Evolutionary conservation across 2,329 filamentous ascomycete species (phyloP).

Genomic region (Cladosporium oxysporum): DNA sequence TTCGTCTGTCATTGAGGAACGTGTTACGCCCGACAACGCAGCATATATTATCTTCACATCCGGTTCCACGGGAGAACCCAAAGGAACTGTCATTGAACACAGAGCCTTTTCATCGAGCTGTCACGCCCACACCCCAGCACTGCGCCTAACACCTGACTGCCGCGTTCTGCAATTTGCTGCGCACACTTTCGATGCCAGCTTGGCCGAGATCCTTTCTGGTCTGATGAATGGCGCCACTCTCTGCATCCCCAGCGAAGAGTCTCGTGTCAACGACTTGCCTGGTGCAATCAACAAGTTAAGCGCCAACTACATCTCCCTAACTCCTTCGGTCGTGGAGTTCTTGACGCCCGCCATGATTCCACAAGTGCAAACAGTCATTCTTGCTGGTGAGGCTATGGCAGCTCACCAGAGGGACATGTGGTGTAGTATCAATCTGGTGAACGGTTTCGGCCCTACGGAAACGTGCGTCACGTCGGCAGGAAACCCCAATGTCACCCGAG

Average conservation of each 20-base stretch:
- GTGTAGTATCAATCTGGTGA: constrained; percentile 11
- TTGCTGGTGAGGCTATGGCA: constrained; percentile 18
- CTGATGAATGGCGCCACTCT: constrained; percentile 26
- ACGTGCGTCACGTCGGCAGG: constrained; percentile 7
- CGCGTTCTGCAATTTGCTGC: constrained; percentile 23
- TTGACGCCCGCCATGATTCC: constrained; percentile 20
- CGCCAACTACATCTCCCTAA: constrained; percentile 19
- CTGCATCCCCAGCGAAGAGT: constrained; percentile 27
- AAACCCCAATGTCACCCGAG: constrained; percentile 12
- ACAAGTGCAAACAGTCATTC: constrained; percentile 12
- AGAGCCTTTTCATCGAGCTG: constrained; percentile 12
- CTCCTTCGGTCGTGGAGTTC: constrained; percentile 18
- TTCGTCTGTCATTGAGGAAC: not conserved
- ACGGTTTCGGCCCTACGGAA: constrained; percentile 23
- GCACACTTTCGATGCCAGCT: constrained; percentile 22
- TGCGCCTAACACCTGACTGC: constrained; percentile 9
- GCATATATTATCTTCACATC: constrained; percentile 78
- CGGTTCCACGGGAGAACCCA: constrained; percentile 77
- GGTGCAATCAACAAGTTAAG: constrained; percentile 20
- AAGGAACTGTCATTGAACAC: constrained; percentile 67
- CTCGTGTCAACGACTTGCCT: constrained; percentile 23
- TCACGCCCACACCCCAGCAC: not conserved
- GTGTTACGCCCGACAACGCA: constrained; percentile 6
- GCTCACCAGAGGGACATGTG: constrained; percentile 11
- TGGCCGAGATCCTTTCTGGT: constrained; percentile 20